A percentile compares a stretch with the other conserved stretches of the same genome.
These are phyloP conservation scores for Cyberlindnera galapagoensis DNA, from an alignment of 805 yeast species.

Conservation along the genomic window DNA sequence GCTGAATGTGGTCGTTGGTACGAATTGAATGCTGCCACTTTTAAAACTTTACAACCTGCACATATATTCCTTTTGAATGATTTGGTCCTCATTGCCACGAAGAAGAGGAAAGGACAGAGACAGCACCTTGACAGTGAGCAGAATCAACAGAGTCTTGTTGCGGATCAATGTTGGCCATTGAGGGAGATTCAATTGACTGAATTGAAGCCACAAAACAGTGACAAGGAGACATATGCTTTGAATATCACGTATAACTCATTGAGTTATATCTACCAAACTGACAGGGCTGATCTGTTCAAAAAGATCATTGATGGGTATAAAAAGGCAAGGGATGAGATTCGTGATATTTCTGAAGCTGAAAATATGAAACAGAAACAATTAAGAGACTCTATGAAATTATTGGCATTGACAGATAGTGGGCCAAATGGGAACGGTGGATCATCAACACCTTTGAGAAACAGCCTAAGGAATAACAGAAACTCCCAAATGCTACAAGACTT, in stretches of 20 bases:
- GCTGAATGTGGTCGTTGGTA: slow-evolving; percentile 81
- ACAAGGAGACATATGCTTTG: slow-evolving; percentile 31
- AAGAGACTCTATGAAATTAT: slow-evolving; percentile 37
- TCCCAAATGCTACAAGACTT: slow-evolving; percentile 44
- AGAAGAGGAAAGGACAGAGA: slow-evolving; percentile 32
- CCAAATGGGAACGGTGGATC: slow-evolving; percentile 3
- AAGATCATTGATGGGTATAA: slow-evolving; percentile 50
- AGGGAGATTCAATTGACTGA: slow-evolving; percentile 40
- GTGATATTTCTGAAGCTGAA: slow-evolving; percentile 49
- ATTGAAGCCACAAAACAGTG: slow-evolving; percentile 11
- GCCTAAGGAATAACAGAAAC: slow-evolving; percentile 25
- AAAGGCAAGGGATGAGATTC: slow-evolving; percentile 54
- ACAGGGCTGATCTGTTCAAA: slow-evolving; percentile 47
- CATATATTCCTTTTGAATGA: slow-evolving; percentile 78
- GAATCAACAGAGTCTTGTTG: slow-evolving; percentile 40
- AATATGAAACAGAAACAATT: slow-evolving; percentile 35
- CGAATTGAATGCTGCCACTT: slow-evolving; percentile 78
- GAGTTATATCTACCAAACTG: slow-evolving; percentile 55
- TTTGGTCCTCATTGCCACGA: slow-evolving; percentile 64
- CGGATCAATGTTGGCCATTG: slow-evolving; percentile 76
- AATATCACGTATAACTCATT: slow-evolving; percentile 41
- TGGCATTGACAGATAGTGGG: slow-evolving; percentile 30
- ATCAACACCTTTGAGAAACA: slow-evolving; percentile 23
- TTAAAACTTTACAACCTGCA: slow-evolving; percentile 70
- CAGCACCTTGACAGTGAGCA: slow-evolving; percentile 24